phyloP scores from a whole-genome alignment of 1,284 basidiomycete species.

The Wallemia hederae region DNA sequence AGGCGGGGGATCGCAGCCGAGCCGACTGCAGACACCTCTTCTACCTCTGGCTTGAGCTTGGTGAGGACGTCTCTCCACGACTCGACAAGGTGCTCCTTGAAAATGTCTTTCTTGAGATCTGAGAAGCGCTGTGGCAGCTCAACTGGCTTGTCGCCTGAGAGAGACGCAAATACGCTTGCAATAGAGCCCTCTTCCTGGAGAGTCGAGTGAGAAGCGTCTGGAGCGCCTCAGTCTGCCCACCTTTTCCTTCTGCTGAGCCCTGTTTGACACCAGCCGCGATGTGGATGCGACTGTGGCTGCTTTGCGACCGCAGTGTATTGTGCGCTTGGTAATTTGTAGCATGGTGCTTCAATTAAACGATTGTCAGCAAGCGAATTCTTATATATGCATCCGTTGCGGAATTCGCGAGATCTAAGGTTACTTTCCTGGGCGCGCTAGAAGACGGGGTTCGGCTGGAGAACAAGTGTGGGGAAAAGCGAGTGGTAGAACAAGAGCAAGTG shows the following conservation, averaged over 20 bases:
- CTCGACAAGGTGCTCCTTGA: slow-evolving; percentile 20
- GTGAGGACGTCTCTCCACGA: slow-evolving; percentile 28
- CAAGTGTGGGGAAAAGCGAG: not conserved
- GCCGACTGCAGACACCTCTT: slow-evolving; percentile 18
- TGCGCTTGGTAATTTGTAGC: too few relatives aligned
- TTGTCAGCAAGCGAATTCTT: not conserved
- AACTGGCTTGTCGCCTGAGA: slow-evolving; percentile 20
- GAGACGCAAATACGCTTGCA: slow-evolving; percentile 27
- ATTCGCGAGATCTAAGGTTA: not conserved
- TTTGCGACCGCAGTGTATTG: too few relatives aligned
- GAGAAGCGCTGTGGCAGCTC: slow-evolving; percentile 28
- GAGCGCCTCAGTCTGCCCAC: too few relatives aligned
- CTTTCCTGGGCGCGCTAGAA: not conserved
- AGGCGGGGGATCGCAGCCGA: slow-evolving; percentile 29
- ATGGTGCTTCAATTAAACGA: not conserved
- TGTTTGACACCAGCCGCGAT: not conserved
- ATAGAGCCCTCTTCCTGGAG: slow-evolving; percentile 24
- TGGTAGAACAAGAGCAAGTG: not conserved
- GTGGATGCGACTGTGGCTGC: too few relatives aligned
- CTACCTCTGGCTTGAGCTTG: slow-evolving; percentile 21
- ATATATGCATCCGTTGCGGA: not conserved
- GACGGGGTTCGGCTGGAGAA: not conserved
- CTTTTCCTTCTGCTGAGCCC: not conserved
- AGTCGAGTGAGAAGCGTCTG: too few relatives aligned
- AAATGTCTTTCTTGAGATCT: slow-evolving; percentile 28